A percentile compares a stretch with the other conserved stretches of the same genome.
Conservation (phyloP, 176 grass and related monocot species). For the Pontederia paniculata region DNA sequence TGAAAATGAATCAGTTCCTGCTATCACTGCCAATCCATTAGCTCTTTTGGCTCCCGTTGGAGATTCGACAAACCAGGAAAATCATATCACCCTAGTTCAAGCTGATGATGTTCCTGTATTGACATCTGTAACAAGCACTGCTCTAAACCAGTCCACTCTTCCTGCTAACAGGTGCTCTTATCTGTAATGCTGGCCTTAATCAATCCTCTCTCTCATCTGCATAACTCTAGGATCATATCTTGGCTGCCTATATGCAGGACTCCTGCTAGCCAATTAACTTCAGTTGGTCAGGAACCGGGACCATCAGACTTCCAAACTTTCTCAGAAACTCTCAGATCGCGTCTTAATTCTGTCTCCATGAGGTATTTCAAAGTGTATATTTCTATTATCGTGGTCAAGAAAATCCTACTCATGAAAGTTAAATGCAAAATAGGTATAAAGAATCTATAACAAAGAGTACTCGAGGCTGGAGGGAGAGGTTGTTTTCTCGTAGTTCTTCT, state of each 20-base stretch:
- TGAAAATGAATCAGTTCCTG: slow-evolving; percentile 21
- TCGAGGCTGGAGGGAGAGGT: slow-evolving; percentile 61
- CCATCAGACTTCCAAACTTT: slow-evolving; percentile 54
- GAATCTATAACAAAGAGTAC: slow-evolving; percentile 66
- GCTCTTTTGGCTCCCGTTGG: slow-evolving; percentile 27
- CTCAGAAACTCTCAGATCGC: slow-evolving; percentile 51
- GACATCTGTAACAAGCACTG: slow-evolving; percentile 10
- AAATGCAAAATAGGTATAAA: slow-evolving; percentile 38
- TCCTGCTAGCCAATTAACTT: slow-evolving; percentile 29
- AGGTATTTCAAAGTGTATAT: slow-evolving; percentile 40
- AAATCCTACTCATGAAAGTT: neutral
- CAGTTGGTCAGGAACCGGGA: slow-evolving; percentile 37
- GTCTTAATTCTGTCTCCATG: slow-evolving; percentile 52
- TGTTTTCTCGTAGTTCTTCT: slow-evolving; percentile 45
- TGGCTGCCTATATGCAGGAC: slow-evolving; percentile 16
- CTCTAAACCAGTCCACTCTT: slow-evolving; percentile 19
- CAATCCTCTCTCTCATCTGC: neutral
- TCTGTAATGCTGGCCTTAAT: neutral
- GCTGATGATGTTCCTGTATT: slow-evolving; percentile 10
- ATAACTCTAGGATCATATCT: slow-evolving; percentile 5
- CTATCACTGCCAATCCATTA: slow-evolving; percentile 23
- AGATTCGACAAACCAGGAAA: slow-evolving; percentile 10
- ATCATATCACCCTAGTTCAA: slow-evolving; percentile 18
- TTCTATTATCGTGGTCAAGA: neutral
- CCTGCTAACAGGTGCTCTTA: slow-evolving; percentile 35